These are phyloP conservation scores for Aspergillus sp. DNA, from an alignment of 2,329 filamentous ascomycete genomes.

Conservation along the genomic window DNA sequence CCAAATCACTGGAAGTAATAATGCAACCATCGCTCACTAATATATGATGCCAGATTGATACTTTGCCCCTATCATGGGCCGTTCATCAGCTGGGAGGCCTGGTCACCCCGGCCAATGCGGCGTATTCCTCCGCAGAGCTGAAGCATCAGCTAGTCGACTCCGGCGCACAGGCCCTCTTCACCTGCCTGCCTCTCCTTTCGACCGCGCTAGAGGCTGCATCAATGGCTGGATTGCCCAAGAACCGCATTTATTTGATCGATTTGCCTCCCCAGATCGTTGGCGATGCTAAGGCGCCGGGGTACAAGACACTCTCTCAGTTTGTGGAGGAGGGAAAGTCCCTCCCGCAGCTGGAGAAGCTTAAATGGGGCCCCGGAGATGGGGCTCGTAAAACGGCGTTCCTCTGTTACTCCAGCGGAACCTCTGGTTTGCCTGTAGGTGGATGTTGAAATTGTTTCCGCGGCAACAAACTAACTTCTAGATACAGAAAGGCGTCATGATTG, in stretches of 20 bases:
- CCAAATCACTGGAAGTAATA: background rate
- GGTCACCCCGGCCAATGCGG: conserved; percentile 71
- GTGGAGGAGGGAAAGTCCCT: conserved; percentile 56
- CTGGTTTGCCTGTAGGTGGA: conserved; percentile 64
- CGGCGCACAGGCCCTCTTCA: conserved; percentile 68
- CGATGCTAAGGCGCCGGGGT: conserved; percentile 44
- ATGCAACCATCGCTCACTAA: background rate
- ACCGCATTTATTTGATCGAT: conserved; percentile 67
- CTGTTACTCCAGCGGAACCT: conserved; percentile 78
- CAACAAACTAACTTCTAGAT: conserved; percentile 12
- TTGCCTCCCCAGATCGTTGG: conserved; percentile 56
- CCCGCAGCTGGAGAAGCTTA: conserved; percentile 38
- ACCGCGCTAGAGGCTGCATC: conserved; percentile 64
- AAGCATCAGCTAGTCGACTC: conserved; percentile 70
- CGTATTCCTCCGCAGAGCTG: conserved; percentile 67
- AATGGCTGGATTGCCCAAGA: conserved; percentile 60
- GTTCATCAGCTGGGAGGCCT: conserved; percentile 73
- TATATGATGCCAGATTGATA: conserved; percentile 61
- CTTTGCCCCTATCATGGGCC: conserved; percentile 68
- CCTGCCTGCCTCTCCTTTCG: conserved; percentile 64
- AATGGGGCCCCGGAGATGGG: conserved; percentile 42
- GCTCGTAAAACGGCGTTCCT: conserved; percentile 68
- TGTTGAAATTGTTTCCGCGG: background rate
- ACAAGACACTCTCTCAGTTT: conserved; percentile 66
- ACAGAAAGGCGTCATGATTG: conserved; percentile 81